Evolutionary conservation across 306 rosid genomes (phyloP).

Genomic region (Cucurbita ficifolia): DNA sequence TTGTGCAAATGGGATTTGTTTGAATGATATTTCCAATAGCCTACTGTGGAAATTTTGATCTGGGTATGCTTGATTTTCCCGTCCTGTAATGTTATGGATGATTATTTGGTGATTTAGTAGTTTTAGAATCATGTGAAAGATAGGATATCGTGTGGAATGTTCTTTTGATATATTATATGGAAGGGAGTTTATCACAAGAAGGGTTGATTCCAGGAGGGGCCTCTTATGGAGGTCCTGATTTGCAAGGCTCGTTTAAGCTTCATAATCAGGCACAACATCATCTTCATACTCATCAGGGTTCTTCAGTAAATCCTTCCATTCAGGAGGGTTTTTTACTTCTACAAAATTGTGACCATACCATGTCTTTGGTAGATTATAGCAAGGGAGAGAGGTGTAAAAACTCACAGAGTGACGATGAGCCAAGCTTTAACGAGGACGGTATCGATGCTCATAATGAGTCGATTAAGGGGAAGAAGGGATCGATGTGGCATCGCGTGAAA

Average conservation of each 20-base stretch:
- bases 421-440: constrained; percentile 51
- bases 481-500: constrained; percentile 73
- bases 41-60: neutral
- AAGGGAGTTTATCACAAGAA: constrained; percentile 66
- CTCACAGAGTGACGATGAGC: constrained; percentile 69
- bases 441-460: constrained; percentile 42
- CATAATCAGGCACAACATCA: constrained; percentile 36
- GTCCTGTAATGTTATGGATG: neutral
- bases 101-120: neutral
- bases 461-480: constrained; percentile 46
- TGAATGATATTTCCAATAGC: neutral
- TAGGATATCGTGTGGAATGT: constrained; percentile 1
- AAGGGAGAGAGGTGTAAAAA: constrained; percentile 58
- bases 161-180: constrained; percentile 38
- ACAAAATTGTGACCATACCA: constrained; percentile 39
- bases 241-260: constrained; percentile 45
- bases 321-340: constrained; percentile 52
- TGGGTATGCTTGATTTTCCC: constrained; percentile 16
- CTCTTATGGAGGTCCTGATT: constrained; percentile 57
- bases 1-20: neutral
- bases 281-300: constrained; percentile 37
- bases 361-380: constrained; percentile 37
- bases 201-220: constrained; percentile 49
- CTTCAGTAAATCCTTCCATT: constrained; percentile 30
- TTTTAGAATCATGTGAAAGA: neutral